A percentile compares a stretch with the other conserved stretches of the same genome.
phyloP scores from a whole-genome alignment of 306 rosid species.

The Pachyrhizus erosus region DNA sequence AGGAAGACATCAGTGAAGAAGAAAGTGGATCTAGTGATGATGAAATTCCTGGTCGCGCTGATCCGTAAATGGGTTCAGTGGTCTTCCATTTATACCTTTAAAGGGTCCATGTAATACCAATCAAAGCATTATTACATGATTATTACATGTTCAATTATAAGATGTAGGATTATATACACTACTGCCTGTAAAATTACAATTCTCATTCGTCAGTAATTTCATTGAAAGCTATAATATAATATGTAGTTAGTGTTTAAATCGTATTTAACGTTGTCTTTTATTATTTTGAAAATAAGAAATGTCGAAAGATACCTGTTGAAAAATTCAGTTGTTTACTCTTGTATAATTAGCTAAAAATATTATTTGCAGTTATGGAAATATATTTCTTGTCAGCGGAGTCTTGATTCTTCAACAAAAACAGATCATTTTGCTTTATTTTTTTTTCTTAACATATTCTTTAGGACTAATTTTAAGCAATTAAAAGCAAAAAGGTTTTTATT shows the following conservation, averaged over 20 bases:
- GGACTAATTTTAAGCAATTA: not conserved
- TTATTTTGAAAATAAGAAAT: not conserved
- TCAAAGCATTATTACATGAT: conserved; percentile 42
- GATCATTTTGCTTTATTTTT: too few species aligned
- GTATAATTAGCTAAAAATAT: not conserved
- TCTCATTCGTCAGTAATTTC: conserved; percentile 41
- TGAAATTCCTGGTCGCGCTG: conserved; percentile 89
- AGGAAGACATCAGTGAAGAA: conserved; percentile 76
- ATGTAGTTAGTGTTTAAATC: conserved; percentile 1
- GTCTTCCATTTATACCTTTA: conserved; percentile 24
- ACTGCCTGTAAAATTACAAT: conserved; percentile 51
- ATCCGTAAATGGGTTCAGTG: conserved; percentile 58
- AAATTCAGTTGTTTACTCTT: not conserved
- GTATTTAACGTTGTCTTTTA: not conserved
- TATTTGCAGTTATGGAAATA: not conserved
- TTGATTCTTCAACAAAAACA: not conserved
- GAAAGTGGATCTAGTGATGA: conserved; percentile 82
- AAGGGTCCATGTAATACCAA: conserved; percentile 53
- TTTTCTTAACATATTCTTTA: too few species aligned
- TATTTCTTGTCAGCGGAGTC: not conserved
- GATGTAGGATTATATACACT: conserved; percentile 49
- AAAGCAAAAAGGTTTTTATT: too few species aligned
- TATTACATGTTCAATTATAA: conserved; percentile 43
- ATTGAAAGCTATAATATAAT: conserved; percentile 10
- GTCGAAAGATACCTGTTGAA: not conserved